These are phyloP conservation scores for Ceratocystis alfenasii DNA, from an alignment of 2,329 filamentous ascomycete genomes.

Conservation along the genomic window DNA sequence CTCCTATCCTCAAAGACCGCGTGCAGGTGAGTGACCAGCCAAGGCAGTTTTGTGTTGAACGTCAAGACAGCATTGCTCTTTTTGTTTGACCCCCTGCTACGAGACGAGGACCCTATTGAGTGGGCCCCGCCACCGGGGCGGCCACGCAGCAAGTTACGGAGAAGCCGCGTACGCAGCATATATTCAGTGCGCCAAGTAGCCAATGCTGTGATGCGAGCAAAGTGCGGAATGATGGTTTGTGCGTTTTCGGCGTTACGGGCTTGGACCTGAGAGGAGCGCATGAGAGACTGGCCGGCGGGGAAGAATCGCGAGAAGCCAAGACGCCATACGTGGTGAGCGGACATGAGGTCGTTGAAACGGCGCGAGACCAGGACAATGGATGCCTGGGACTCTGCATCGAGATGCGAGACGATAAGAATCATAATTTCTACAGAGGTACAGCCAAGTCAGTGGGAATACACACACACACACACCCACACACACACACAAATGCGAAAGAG, in stretches of 20 bases:
- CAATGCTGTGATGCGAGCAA: conserved; percentile 66
- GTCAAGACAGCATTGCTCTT: conserved; percentile 64
- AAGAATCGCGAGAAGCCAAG: conserved; percentile 88
- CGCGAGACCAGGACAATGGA: conserved; percentile 76
- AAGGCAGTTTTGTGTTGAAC: conserved; percentile 73
- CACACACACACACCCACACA: conserved; percentile 23
- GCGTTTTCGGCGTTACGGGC: conserved; percentile 36
- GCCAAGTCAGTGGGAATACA: background rate
- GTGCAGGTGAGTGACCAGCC: conserved; percentile 67
- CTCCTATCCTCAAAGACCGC: conserved; percentile 62
- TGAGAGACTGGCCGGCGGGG: conserved; percentile 50
- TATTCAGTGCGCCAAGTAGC: conserved; percentile 98
- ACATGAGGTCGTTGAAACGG: conserved; percentile 76
- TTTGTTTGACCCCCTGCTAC: conserved; percentile 42
- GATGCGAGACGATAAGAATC: conserved; percentile 80
- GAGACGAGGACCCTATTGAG: conserved; percentile 33
- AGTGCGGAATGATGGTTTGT: conserved; percentile 61
- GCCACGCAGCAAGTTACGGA: conserved; percentile 69
- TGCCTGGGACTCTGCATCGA: conserved; percentile 73
- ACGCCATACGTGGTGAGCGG: conserved; percentile 85
- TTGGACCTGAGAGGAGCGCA: background rate
- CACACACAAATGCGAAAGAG: conserved; percentile 21
- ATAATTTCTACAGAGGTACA: conserved; percentile 61
- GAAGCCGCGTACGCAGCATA: conserved; percentile 69
- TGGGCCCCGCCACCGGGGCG: conserved; percentile 47